phyloP scores from a whole-genome alignment of 75 land plant genomes.

The Cryptomeria japonica region DNA sequence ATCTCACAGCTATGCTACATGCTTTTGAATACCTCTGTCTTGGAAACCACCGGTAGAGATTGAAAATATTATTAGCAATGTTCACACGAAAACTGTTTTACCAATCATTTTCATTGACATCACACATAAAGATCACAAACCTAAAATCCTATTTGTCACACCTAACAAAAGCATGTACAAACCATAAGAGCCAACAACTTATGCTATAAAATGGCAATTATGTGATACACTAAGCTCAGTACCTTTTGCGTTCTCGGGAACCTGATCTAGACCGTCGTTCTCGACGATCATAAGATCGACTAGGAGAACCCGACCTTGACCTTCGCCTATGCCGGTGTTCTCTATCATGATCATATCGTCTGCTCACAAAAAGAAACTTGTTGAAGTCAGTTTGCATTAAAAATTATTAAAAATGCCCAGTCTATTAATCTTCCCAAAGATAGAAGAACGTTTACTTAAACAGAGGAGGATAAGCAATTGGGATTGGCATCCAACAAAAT shows the following conservation, averaged over 20 bases:
- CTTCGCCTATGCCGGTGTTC: constrained; percentile 38
- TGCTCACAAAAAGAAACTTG: neutral
- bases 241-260: constrained; percentile 34
- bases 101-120: neutral
- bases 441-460: neutral
- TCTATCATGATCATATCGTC: constrained; percentile 17
- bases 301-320: constrained; percentile 28
- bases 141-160: neutral
- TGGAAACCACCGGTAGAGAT: neutral
- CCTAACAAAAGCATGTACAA: neutral
- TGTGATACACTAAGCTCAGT: neutral
- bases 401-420: neutral
- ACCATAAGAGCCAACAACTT: neutral
- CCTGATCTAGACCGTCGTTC: constrained; percentile 28
- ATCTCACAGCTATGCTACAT: neutral
- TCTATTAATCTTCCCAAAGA: neutral
- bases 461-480: neutral
- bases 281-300: constrained; percentile 30
- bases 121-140: neutral
- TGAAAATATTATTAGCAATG: neutral
- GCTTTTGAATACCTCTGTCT: neutral
- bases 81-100: neutral
- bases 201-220: neutral
- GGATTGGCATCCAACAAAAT: neutral
- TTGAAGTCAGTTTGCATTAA: neutral